Base-by-base conservation (phyloP, 139 green algal species). In the Micromonas pusilla region DNA sequence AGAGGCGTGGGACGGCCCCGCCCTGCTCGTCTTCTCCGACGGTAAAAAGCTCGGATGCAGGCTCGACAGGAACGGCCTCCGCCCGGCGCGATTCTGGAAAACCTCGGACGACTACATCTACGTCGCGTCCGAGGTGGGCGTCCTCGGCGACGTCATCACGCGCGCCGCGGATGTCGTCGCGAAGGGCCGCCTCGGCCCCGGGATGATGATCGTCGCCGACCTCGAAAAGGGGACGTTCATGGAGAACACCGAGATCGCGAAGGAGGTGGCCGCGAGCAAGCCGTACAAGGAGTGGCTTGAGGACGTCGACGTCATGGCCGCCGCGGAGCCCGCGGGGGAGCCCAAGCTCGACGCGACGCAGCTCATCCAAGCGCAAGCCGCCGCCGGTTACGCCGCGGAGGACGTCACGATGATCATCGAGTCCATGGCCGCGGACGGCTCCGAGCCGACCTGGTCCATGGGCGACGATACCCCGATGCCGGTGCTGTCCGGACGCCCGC, bases 361-460 rank as follows among this genome's bases (percentile, higher is more conserved):
- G 9, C 28, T 60, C 45, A 68, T 97, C 52, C 79, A 82, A 45
- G 71, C 92, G 83, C 90, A 93, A 86, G 84, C 87, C 1, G 80
- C 86, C 26, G 82, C 85, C 39, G 89, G 88, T 60, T 91, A 88
- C 39, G 83, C 77, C 13, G 60, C 88, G 31, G 96, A 99, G 88
- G 94, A 99, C 79, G 89, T 90, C 21, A 83, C 92, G 81, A 94
- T 99, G 90, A 88, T 99, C 52, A 93, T 99, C 16, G 94, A 99
- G 90, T 82, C 76, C 37, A 97, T 98, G 95, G 95, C 95, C 3
- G 80, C 84, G 45, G 84, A 88, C 38, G 79, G 80, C 62, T 90
- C 91, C 5, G 96, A 99, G 88, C 93, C 96, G 68, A 99, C 95
- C 0, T 99, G 94, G 91, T 99, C 94, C 91, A 99, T 99, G 96